Evolutionary conservation across 2,329 filamentous ascomycete species (phyloP).

Genomic region (Fusarium newnesense): DNA sequence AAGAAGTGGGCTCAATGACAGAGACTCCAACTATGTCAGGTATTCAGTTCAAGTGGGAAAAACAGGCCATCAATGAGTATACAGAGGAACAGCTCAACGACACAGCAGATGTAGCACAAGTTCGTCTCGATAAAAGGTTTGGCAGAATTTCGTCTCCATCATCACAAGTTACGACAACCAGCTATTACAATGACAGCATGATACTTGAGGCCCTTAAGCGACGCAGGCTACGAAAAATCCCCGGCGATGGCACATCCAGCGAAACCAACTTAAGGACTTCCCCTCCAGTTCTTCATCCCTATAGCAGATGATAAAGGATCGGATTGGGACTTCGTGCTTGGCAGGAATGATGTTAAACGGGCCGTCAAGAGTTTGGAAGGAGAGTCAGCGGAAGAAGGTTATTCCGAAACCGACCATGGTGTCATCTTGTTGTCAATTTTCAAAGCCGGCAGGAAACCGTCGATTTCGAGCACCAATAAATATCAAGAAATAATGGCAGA

Average conservation of each 20-base stretch:
- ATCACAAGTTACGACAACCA: neutral
- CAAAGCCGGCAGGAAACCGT: too few relatives aligned
- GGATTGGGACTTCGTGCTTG: neutral
- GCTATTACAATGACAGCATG: neutral
- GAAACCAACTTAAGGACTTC: neutral
- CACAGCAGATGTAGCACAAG: neutral
- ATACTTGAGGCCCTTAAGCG: neutral
- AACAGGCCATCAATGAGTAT: neutral
- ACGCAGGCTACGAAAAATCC: neutral
- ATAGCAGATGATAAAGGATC: neutral
- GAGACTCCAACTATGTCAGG: neutral
- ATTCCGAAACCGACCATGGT: too few relatives aligned
- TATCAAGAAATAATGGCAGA: neutral
- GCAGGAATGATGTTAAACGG: neutral
- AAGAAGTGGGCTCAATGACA: too few relatives aligned
- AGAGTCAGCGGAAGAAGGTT: too few relatives aligned
- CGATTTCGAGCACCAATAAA: too few relatives aligned
- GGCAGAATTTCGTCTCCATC: neutral
- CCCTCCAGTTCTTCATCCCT: neutral
- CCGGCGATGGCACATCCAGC: neutral
- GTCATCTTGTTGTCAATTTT: too few relatives aligned
- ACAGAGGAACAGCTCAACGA: neutral
- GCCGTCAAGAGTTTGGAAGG: neutral
- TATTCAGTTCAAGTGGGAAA: neutral
- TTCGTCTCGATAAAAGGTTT: too few relatives aligned